Conservation (phyloP, 257 asterid genomes). For the Knoxia roxburghii region DNA sequence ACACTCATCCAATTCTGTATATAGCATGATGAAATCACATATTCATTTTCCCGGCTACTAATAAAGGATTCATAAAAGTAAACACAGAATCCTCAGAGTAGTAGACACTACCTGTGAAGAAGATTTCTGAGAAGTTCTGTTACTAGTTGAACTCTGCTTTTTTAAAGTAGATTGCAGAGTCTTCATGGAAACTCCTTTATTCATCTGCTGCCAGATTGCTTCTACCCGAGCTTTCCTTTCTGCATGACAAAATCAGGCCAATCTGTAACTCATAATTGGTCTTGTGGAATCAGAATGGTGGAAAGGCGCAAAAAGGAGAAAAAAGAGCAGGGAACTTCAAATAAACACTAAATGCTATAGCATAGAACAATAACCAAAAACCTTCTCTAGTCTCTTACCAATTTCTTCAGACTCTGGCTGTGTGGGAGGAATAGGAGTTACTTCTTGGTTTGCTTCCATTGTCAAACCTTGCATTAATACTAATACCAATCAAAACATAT, state of each 20-base stretch:
- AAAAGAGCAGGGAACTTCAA: neutral
- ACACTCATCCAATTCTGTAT: constrained; percentile 73
- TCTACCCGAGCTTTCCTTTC: constrained; percentile 82
- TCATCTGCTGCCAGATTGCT: constrained; percentile 93
- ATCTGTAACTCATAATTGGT: neutral
- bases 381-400: constrained; percentile 17
- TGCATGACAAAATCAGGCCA: constrained; percentile 19
- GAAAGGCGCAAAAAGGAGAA: constrained; percentile 5
- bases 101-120: constrained; percentile 42
- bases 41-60: constrained; percentile 7
- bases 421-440: constrained; percentile 14
- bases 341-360: neutral
- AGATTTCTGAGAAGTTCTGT: constrained; percentile 31
- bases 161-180: constrained; percentile 48
- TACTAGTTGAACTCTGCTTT: constrained; percentile 33
- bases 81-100: constrained; percentile 29
- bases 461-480: neutral
- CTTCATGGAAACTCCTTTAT: constrained; percentile 66
- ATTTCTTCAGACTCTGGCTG: constrained; percentile 25
- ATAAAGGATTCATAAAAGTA: constrained; percentile 8
- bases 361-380: neutral
- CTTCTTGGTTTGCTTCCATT: constrained; percentile 20
- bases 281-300: neutral
- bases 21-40: neutral
- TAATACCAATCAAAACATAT: neutral